Percentiles rank a stretch among this genome's conserved stretches.
Evolutionary conservation across 176 grass and related monocot species (phyloP).

Genomic region (Calamus simplicifolius): DNA sequence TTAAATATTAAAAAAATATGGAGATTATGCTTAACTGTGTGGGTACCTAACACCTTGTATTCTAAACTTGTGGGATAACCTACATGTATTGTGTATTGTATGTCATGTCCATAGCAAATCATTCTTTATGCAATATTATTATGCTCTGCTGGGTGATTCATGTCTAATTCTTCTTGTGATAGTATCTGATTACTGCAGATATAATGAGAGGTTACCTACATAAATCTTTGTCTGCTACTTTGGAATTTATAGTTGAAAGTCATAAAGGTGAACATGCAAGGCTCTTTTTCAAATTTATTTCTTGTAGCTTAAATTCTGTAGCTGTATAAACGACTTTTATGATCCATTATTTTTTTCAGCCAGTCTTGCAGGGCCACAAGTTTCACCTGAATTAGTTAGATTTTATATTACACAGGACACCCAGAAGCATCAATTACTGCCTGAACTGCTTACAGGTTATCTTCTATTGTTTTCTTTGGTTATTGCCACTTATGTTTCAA

Average conservation of each 20-base stretch:
- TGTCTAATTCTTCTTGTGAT: conserved; percentile 6
- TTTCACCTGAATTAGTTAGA: neutral
- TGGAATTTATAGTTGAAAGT: conserved; percentile 21
- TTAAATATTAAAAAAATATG: too few relatives aligned
- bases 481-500: too few relatives aligned
- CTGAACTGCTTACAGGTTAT: conserved; percentile 19
- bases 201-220: conserved; percentile 18
- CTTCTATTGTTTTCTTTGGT: neutral
- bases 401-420: conserved; percentile 22
- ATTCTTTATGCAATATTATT: too few relatives aligned
- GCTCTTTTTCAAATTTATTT: neutral
- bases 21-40: too few relatives aligned
- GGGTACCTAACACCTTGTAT: too few relatives aligned
- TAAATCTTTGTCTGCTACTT: conserved; percentile 9
- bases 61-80: too few relatives aligned
- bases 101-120: too few relatives aligned
- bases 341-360: neutral
- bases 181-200: conserved; percentile 28
- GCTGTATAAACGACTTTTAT: neutral
- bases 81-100: too few relatives aligned
- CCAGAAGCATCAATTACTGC: conserved; percentile 21
- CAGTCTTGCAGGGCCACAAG: neutral
- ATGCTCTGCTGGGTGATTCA: too few relatives aligned
- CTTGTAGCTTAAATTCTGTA: neutral
- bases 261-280: conserved; percentile 2